Evolutionary conservation across 805 yeast genomes (phyloP).

Genomic region (Monosporozyma aquatica): DNA sequence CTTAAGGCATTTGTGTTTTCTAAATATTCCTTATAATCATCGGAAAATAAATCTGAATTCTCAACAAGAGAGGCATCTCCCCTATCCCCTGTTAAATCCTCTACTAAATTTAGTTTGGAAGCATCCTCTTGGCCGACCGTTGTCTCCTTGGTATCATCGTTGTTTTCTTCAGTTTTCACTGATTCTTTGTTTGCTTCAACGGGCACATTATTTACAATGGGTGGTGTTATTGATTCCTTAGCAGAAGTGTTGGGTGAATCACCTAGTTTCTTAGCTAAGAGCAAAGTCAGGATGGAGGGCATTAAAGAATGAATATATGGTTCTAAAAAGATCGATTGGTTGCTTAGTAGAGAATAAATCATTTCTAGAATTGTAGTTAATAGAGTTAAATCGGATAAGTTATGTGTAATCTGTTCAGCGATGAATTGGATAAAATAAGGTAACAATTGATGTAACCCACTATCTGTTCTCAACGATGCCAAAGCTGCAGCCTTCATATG

Average conservation of each 20-base stretch:
- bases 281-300: slow-evolving; percentile 89
- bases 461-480: slow-evolving; percentile 77
- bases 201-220: neutral
- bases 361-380: slow-evolving; percentile 83
- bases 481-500: slow-evolving; percentile 70
- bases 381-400: slow-evolving; percentile 59
- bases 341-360: slow-evolving; percentile 72
- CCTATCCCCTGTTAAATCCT: too few relatives aligned
- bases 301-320: slow-evolving; percentile 94
- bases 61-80: too few relatives aligned
- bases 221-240: slow-evolving; percentile 18
- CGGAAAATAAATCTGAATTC: slow-evolving; percentile 12
- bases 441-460: slow-evolving; percentile 91
- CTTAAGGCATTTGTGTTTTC: slow-evolving; percentile 52
- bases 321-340: slow-evolving; percentile 78
- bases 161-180: neutral
- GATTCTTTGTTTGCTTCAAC: neutral
- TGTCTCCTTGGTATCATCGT: slow-evolving; percentile 8
- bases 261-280: slow-evolving; percentile 86
- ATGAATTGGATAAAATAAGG: slow-evolving; percentile 95
- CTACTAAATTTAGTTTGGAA: neutral
- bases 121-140: neutral
- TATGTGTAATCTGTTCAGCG: slow-evolving; percentile 89
- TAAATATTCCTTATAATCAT: slow-evolving; percentile 28
- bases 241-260: slow-evolving; percentile 26